Evolutionary conservation across 257 asterid species (phyloP).

Genomic region (Knoxia roxburghii): DNA sequence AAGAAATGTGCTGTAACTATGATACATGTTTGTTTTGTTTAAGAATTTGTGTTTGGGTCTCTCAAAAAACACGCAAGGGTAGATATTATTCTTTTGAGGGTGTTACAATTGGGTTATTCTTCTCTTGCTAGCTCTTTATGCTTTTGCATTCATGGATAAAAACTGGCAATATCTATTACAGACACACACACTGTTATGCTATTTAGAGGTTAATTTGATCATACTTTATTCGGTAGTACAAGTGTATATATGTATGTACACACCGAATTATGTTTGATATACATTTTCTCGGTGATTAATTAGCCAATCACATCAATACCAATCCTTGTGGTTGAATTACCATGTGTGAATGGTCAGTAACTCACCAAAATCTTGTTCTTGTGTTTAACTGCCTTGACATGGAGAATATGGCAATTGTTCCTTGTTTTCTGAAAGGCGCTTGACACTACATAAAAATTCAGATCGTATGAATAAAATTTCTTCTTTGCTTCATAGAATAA

Average conservation of each 20-base stretch:
- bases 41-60: background rate
- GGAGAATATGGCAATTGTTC: slow-evolving; percentile 14
- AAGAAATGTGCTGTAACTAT: background rate
- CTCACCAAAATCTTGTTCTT: slow-evolving; percentile 34
- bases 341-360: slow-evolving; percentile 48
- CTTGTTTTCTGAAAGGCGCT: slow-evolving; percentile 18
- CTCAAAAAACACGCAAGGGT: too few relatives aligned
- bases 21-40: background rate
- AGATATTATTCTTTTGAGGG: too few relatives aligned
- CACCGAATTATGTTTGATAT: background rate
- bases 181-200: too few relatives aligned
- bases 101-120: too few relatives aligned
- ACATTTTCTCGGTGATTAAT: slow-evolving; percentile 33
- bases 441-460: slow-evolving; percentile 20
- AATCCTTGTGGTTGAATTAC: slow-evolving; percentile 17
- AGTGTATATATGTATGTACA: too few relatives aligned
- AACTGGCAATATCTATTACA: too few relatives aligned
- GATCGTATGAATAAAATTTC: background rate
- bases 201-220: background rate
- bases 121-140: background rate
- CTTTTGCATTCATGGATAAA: background rate
- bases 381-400: slow-evolving; percentile 22
- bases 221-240: too few relatives aligned
- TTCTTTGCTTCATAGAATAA: background rate
- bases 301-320: slow-evolving; percentile 30